Base-by-base conservation (phyloP, 257 asterid species). In the Anisodus tanguticus region DNA sequence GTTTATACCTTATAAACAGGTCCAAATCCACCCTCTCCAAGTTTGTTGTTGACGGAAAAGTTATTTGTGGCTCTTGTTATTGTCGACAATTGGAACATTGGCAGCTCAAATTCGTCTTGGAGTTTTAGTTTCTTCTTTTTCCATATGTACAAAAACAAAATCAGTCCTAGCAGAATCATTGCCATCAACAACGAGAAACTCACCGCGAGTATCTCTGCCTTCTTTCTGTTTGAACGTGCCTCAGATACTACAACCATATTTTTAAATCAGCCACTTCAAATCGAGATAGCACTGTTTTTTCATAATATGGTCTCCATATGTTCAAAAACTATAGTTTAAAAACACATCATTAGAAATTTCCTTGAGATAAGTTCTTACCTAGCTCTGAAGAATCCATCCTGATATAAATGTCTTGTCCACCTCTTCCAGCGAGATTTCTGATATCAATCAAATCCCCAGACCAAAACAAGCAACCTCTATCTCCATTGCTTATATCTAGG, bases 391-490 rank as follows among this genome's bases (percentile, higher is more conserved):
- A 68, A 62, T 86, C 86, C 84, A 84, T 83, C 45, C 72, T 79
- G 55, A 86, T 81, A 82, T 84, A 86, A 26, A 88, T 69, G 54
- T 62, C 87, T 83, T 84, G 88, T n/a, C n/a, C n/a, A n/a, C 82
- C 89, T 12, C 83, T 68, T 78, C 12, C 82, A 63, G 83, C 41
- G 15, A 69, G 58, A 26, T 55, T 72, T 82, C 35, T 82, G 37
- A 86, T 83, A 49, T 88, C 88, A 81, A 63, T 60, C 76, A 81
- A 63, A 3, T 81, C 77, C 41, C 43, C 72, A 26, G 62, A 63
- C 92, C 92, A 89, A 31, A 86, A 53, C 55, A 89, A 59, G 81
- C 92, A 89, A 15, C 90, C 92, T 66, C 85, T 83, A 16, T 88
- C 89, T 51, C 67, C 80, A 5, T 71, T 79, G 16, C 87, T 84